Percentiles rank a stretch among this genome's conserved stretches.
Conservation (phyloP, 1,284 basidiomycete species). For the Psilocybe mexicana region DNA sequence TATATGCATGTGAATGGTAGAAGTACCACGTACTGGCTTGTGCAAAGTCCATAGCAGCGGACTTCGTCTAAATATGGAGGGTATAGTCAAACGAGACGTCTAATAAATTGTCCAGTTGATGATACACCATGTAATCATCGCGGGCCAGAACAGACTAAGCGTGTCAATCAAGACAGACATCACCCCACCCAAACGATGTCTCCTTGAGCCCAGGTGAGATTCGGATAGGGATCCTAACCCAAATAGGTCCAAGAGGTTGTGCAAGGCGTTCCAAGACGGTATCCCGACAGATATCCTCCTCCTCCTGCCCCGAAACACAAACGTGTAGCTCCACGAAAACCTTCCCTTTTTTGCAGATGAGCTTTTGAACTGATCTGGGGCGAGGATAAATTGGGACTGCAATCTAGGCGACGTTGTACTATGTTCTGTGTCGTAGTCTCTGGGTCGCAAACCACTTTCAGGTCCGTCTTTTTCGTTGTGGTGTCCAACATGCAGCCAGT, state of each 20-base stretch:
- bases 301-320: conserved; percentile 42
- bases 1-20: too few species aligned
- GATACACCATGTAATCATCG: conserved; percentile 32
- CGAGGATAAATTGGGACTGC: conserved; percentile 29
- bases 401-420: conserved; percentile 3
- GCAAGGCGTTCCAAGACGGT: conserved; percentile 29
- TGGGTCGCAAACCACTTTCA: conserved; percentile 13
- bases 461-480: conserved; percentile 15
- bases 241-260: conserved; percentile 25
- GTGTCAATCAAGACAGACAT: conserved; percentile 31
- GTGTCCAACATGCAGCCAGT: conserved; percentile 30
- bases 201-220: conserved; percentile 16
- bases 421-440: conserved; percentile 19
- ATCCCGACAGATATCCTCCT: conserved; percentile 40
- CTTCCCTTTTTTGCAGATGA: conserved; percentile 15
- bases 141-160: conserved; percentile 36
- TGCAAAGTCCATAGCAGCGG: not conserved
- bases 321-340: conserved; percentile 40
- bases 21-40: not conserved
- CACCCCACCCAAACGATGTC: conserved; percentile 24
- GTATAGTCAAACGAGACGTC: conserved; percentile 5
- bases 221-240: conserved; percentile 13
- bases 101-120: conserved; percentile 40
- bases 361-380: conserved; percentile 19
- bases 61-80: not conserved